Percentiles rank a stretch among this genome's conserved stretches.
Evolutionary conservation across 805 yeast species (phyloP).

Genomic region (Candida taoyuanica): DNA sequence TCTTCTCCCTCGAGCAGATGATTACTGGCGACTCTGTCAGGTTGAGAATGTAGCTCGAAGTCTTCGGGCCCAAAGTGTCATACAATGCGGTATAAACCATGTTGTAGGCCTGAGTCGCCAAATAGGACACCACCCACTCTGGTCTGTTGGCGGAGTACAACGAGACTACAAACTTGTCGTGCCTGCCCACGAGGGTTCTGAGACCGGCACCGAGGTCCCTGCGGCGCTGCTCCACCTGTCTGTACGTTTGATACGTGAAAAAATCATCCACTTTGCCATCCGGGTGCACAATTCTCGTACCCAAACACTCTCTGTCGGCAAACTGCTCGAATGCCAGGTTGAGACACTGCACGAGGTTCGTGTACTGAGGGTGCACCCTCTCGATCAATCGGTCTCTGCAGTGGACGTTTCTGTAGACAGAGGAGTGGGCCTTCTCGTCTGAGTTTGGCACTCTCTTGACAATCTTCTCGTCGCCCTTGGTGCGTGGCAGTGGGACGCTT

Average conservation of each 20-base stretch:
- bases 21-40: conserved; percentile 50
- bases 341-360: conserved; percentile 39
- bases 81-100: conserved; percentile 39
- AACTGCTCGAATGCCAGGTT: conserved; percentile 34
- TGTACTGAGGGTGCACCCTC: conserved; percentile 37
- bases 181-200: conserved; percentile 12
- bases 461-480: not conserved
- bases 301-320: conserved; percentile 12
- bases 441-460: conserved; percentile 30
- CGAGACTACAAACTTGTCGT: conserved; percentile 37
- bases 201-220: conserved; percentile 41
- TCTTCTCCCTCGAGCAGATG: conserved; percentile 42
- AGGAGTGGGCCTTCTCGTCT: conserved; percentile 35
- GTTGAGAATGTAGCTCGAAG: conserved; percentile 48
- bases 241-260: conserved; percentile 39
- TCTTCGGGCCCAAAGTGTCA: conserved; percentile 43
- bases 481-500: conserved; percentile 4
- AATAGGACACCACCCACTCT: conserved; percentile 57
- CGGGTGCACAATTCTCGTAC: conserved; percentile 15
- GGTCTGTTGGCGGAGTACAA: conserved; percentile 44
- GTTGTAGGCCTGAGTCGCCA: conserved; percentile 50
- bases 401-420: conserved; percentile 40
- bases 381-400: conserved; percentile 31
- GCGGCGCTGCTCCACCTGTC: conserved; percentile 30
- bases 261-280: conserved; percentile 34